These are phyloP conservation scores for Thyridium curvatum DNA, from an alignment of 2,329 filamentous ascomycete genomes.

Conservation along the genomic window DNA sequence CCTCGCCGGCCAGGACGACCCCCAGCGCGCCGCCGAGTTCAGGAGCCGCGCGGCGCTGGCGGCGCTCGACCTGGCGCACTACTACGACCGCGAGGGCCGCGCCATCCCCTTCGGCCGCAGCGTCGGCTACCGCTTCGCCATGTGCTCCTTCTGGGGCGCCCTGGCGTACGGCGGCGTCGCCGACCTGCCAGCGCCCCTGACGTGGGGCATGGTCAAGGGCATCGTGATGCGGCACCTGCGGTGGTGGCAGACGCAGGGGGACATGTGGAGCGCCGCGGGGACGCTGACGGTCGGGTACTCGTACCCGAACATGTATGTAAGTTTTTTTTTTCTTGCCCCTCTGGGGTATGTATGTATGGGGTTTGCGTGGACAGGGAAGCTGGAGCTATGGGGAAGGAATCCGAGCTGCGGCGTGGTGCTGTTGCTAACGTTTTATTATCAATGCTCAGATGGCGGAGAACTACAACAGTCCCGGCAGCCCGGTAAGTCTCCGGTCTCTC, in stretches of 20 bases:
- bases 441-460: constrained; percentile 78
- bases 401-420: too few species aligned
- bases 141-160: constrained; percentile 79
- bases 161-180: constrained; percentile 71
- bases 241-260: constrained; percentile 71
- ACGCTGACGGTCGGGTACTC: constrained; percentile 72
- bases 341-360: too few species aligned
- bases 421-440: neutral
- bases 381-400: too few species aligned
- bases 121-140: constrained; percentile 76
- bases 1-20: constrained; percentile 61
- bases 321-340: too few species aligned
- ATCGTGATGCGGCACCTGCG: constrained; percentile 67
- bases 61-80: constrained; percentile 67
- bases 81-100: constrained; percentile 66
- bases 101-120: constrained; percentile 73
- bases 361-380: too few species aligned
- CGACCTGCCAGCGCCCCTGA: constrained; percentile 63
- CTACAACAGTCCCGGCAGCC: constrained; percentile 70
- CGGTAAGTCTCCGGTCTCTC: constrained; percentile 27
- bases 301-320: constrained; percentile 68
- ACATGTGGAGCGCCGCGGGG: constrained; percentile 70
- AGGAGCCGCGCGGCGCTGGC: constrained; percentile 59
- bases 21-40: constrained; percentile 61
- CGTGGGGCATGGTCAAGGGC: constrained; percentile 75